These are phyloP conservation scores for Coprinopsis marcescibilis DNA, from an alignment of 768 basidiomycete genomes.

Conservation along the genomic window DNA sequence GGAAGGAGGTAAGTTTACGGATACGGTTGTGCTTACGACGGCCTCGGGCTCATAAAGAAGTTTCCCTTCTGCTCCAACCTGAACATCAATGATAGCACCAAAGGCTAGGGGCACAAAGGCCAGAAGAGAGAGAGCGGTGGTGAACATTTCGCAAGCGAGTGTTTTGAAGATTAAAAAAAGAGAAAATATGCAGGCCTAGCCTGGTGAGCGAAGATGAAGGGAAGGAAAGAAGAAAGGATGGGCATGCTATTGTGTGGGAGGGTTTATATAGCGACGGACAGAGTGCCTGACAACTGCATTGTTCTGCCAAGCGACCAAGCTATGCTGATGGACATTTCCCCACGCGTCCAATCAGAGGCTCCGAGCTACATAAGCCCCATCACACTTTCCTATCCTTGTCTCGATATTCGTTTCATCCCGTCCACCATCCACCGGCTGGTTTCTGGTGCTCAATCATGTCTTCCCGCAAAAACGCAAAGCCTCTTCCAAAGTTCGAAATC, in stretches of 20 bases:
- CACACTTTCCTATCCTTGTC: neutral
- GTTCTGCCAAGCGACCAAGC: neutral
- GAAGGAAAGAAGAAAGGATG: conserved; percentile 23
- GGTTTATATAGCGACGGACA: neutral
- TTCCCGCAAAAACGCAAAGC: conserved; percentile 54
- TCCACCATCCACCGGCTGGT: conserved; percentile 38
- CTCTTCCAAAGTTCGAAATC: conserved; percentile 68
- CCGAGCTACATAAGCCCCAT: conserved; percentile 6
- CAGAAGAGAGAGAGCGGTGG: conserved; percentile 38
- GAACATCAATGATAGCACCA: conserved; percentile 45
- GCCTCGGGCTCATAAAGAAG: conserved; percentile 45
- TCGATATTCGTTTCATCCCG: conserved; percentile 13
- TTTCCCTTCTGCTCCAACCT: conserved; percentile 40
- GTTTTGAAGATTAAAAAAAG: conserved; percentile 24
- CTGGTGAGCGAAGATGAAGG: conserved; percentile 18
- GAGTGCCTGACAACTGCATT: conserved; percentile 6
- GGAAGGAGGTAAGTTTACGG: neutral
- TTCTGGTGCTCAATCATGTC: conserved; percentile 48
- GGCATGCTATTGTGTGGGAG: conserved; percentile 2
- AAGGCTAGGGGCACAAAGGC: conserved; percentile 47
- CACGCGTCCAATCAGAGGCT: neutral
- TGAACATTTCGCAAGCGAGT: conserved; percentile 41
- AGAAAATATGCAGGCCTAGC: conserved; percentile 19
- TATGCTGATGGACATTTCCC: neutral
- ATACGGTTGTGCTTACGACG: conserved; percentile 33